Conservation (phyloP, 306 rosid genomes). For the Morella rubra region DNA sequence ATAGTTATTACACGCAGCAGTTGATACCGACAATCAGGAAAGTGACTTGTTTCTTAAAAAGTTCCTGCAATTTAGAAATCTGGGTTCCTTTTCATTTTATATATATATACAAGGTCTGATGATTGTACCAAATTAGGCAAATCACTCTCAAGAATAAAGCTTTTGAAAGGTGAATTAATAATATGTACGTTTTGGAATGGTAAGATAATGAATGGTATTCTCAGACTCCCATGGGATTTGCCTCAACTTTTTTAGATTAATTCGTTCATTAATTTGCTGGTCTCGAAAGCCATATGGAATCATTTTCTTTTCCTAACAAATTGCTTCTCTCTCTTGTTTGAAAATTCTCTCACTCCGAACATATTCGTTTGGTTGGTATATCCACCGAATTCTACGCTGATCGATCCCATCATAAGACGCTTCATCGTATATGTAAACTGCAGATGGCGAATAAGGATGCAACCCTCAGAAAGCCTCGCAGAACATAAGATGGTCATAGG, state of each 20-base stretch:
- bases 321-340: neutral
- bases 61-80: slow-evolving; percentile 31
- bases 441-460: neutral
- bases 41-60: slow-evolving; percentile 44
- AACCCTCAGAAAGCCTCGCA: slow-evolving; percentile 9
- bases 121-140: slow-evolving; percentile 42
- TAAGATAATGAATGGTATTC: neutral
- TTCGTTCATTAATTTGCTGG: neutral
- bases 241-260: slow-evolving; percentile 14
- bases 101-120: slow-evolving; percentile 33
- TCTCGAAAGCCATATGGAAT: slow-evolving; percentile 9
- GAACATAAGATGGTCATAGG: neutral
- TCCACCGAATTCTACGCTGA: neutral
- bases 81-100: slow-evolving; percentile 29
- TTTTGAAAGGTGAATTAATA: neutral
- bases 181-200: slow-evolving; percentile 12
- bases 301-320: neutral
- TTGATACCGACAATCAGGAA: slow-evolving; percentile 49
- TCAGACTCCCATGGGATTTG: slow-evolving; percentile 11
- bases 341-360: neutral
- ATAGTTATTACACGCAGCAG: slow-evolving; percentile 40
- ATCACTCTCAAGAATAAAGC: slow-evolving; percentile 26
- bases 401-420: neutral
- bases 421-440: neutral
- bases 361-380: slow-evolving; percentile 7